Evolutionary conservation across 352 stramenopile genomes (phyloP).

Genomic region (Globisporangium orthogonon): DNA sequence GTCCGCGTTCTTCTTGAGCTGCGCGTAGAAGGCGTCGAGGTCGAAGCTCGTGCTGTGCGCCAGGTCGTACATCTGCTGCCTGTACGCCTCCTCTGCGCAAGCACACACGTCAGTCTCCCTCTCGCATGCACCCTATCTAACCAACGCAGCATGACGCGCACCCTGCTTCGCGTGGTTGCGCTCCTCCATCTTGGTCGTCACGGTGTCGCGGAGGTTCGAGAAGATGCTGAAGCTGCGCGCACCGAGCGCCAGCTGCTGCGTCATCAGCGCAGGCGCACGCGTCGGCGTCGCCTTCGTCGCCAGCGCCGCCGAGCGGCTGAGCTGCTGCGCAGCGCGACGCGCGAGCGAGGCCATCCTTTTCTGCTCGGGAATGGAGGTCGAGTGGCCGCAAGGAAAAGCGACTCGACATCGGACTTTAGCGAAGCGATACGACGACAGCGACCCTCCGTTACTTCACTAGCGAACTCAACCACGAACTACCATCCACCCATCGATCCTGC

Average conservation of each 20-base stretch:
- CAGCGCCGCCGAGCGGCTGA: slow-evolving; percentile 15
- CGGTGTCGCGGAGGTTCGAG: slow-evolving; percentile 58
- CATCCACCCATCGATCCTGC: too few species aligned
- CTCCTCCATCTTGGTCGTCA: slow-evolving; percentile 74
- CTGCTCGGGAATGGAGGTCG: background rate
- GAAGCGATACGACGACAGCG: background rate
- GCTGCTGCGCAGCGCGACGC: slow-evolving; percentile 25
- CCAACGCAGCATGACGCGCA: slow-evolving; percentile 6
- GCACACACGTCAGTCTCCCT: background rate
- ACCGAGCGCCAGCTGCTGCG: slow-evolving; percentile 6
- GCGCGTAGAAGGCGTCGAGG: slow-evolving; percentile 54
- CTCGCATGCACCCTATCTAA: background rate
- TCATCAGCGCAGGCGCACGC: background rate
- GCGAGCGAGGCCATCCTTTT: slow-evolving; percentile 6
- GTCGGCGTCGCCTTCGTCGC: slow-evolving; percentile 7
- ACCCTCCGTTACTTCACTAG: background rate
- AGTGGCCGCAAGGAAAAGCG: slow-evolving; percentile 1
- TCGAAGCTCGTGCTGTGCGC: slow-evolving; percentile 66
- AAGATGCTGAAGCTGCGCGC: slow-evolving; percentile 71
- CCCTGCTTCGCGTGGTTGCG: slow-evolving; percentile 76
- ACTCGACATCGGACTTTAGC: slow-evolving; percentile 5
- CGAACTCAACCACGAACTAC: too few species aligned
- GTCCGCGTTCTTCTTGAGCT: slow-evolving; percentile 83
- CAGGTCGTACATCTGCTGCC: slow-evolving; percentile 69
- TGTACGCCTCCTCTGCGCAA: slow-evolving; percentile 55